phyloP scores from a whole-genome alignment of 2,329 filamentous ascomycete species.

The Fusarium hainanense region DNA sequence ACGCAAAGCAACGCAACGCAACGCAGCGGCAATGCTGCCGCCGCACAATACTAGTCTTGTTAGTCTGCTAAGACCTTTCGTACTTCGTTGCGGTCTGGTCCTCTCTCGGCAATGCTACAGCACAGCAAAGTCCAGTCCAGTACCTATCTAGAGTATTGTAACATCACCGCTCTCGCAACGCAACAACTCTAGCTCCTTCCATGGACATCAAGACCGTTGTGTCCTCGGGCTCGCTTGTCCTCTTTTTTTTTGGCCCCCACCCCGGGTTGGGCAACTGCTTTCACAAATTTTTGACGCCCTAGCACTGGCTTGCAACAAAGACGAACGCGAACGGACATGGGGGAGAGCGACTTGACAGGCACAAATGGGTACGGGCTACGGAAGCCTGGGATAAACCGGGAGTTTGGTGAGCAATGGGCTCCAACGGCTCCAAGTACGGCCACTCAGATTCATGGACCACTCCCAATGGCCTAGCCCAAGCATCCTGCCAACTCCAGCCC shows the following conservation, averaged over 20 bases:
- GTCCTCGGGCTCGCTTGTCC: constrained; percentile 29
- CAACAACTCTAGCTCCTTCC: constrained; percentile 37
- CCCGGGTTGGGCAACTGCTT: constrained; percentile 37
- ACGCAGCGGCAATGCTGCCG: constrained; percentile 7
- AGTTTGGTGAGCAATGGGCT: constrained; percentile 33
- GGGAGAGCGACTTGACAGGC: constrained; percentile 28
- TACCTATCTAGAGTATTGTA: constrained; percentile 11
- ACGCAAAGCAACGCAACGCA: not conserved
- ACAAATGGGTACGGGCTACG: constrained; percentile 14
- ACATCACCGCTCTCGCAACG: constrained; percentile 10
- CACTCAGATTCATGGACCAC: constrained; percentile 29
- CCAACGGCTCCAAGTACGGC: constrained; percentile 18
- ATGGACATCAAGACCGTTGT: constrained; percentile 27
- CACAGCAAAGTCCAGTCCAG: not conserved
- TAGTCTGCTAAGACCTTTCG: constrained; percentile 12
- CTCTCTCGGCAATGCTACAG: constrained; percentile 22
- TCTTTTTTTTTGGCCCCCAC: constrained; percentile 29
- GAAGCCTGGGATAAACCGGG: constrained; percentile 32
- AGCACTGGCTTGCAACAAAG: constrained; percentile 20
- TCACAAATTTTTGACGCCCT: constrained; percentile 37
- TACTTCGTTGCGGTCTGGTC: constrained; percentile 18
- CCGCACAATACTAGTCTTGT: constrained; percentile 1
- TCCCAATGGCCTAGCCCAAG: constrained; percentile 29
- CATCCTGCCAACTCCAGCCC: constrained; percentile 40
- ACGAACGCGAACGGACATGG: constrained; percentile 14